Conservation (phyloP, 345 rosid genomes). For the Melaleuca alternifolia region DNA sequence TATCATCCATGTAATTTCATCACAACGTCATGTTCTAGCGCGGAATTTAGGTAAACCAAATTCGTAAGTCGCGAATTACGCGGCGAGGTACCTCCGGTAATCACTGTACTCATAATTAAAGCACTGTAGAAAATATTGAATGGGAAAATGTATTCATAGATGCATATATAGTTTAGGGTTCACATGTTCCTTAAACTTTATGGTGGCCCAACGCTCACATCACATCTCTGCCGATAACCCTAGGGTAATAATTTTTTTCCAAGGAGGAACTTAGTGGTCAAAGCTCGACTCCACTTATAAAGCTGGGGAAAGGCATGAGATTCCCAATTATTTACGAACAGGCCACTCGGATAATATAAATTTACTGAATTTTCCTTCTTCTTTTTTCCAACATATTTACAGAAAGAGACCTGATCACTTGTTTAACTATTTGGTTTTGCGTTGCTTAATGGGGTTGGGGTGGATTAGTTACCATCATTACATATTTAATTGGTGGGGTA, state of each 20-base stretch:
- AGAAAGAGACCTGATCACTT: not conserved
- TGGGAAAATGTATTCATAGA: not conserved
- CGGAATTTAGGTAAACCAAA: not conserved
- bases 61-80: not conserved
- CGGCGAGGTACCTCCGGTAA: accelerated
- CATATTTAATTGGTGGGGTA: not conserved
- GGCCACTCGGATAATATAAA: not conserved
- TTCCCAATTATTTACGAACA: not conserved
- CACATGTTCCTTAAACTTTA: not conserved
- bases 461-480: not conserved
- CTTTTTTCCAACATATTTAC: not conserved
- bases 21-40: not conserved
- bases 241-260: not conserved
- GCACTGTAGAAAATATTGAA: not conserved
- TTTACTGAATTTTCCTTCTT: not conserved
- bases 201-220: not conserved
- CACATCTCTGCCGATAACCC: not conserved
- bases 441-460: not conserved
- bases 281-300: not conserved
- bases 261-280: not conserved
- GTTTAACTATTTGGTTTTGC: not conserved
- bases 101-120: not conserved
- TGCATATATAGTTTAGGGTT: not conserved
- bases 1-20: not conserved
- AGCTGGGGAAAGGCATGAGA: not conserved